phyloP scores from a whole-genome alignment of 2,329 filamentous ascomycete species.

The Phaeosphaeria sp. region DNA sequence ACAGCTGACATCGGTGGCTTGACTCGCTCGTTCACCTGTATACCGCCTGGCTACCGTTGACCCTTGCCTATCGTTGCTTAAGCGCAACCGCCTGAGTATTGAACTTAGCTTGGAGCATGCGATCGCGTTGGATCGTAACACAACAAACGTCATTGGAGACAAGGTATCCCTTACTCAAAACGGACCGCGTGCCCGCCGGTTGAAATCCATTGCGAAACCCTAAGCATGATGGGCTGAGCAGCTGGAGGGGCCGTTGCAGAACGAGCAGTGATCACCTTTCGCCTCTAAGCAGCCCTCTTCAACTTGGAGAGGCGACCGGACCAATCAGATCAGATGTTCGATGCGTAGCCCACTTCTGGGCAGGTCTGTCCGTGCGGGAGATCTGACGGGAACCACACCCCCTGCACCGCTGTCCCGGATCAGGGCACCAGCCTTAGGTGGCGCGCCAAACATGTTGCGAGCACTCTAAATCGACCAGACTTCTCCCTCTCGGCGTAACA shows the following conservation, averaged over 20 bases:
- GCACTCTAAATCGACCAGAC: constrained; percentile 42
- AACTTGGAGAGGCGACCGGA: constrained; percentile 5
- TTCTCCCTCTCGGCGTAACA: constrained; percentile 31
- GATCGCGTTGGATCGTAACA: constrained; percentile 11
- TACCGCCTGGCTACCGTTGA: background rate
- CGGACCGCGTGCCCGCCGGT: constrained; percentile 43
- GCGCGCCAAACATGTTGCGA: constrained; percentile 32
- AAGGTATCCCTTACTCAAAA: constrained; percentile 11
- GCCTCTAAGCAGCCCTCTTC: constrained; percentile 18
- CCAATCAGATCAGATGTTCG: constrained; percentile 1
- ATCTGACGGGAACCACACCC: constrained; percentile 18
- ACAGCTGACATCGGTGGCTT: background rate
- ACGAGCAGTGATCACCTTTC: constrained; percentile 35
- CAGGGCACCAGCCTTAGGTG: constrained; percentile 21
- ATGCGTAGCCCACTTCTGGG: background rate
- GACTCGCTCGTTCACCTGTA: background rate
- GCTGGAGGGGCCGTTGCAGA: constrained; percentile 19
- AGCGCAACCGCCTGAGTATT: background rate
- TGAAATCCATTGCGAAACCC: constrained; percentile 21
- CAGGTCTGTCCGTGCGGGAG: constrained; percentile 28
- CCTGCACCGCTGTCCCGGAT: constrained; percentile 20
- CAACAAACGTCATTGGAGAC: constrained; percentile 2
- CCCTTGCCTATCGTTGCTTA: background rate
- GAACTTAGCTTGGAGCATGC: background rate
- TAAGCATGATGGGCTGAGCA: constrained; percentile 20